Percentiles rank a stretch among this genome's conserved stretches.
phyloP scores from a whole-genome alignment of 2,329 filamentous ascomycete species.

The Microsporum audouinii region DNA sequence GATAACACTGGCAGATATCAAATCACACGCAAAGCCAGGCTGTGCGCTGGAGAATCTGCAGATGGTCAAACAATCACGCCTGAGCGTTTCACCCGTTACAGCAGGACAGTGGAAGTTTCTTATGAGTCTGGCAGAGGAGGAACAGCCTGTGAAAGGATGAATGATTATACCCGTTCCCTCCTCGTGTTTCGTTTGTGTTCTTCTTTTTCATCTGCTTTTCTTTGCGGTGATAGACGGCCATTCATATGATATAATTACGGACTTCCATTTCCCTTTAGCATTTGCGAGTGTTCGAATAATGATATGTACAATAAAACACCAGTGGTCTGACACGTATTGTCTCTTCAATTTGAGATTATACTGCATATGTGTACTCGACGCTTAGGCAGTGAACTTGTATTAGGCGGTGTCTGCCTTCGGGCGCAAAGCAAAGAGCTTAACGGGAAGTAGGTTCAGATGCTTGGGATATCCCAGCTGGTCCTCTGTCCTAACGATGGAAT shows the following conservation, averaged over 20 bases:
- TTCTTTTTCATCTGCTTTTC: neutral
- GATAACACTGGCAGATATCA: slow-evolving; percentile 61
- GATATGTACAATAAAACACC: neutral
- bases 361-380: neutral
- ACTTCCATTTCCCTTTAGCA: neutral
- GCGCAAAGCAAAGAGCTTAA: slow-evolving; percentile 66
- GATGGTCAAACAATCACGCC: slow-evolving; percentile 64
- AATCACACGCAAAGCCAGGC: slow-evolving; percentile 48
- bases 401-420: neutral
- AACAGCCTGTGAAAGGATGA: slow-evolving; percentile 11
- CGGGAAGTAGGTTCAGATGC: slow-evolving; percentile 52
- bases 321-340: neutral
- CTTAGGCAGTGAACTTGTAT: neutral
- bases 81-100: slow-evolving; percentile 57
- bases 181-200: neutral
- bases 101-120: slow-evolving; percentile 40
- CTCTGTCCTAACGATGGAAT: slow-evolving; percentile 59
- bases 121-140: slow-evolving; percentile 30
- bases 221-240: neutral
- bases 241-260: neutral
- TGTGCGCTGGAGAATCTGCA: slow-evolving; percentile 62
- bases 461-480: slow-evolving; percentile 61
- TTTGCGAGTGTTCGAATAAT: neutral
- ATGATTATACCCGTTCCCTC: neutral
- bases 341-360: neutral